These are phyloP conservation scores for Phaeomoniella chlamydospora DNA, from an alignment of 2,329 filamentous ascomycete species.

Conservation along the genomic window DNA sequence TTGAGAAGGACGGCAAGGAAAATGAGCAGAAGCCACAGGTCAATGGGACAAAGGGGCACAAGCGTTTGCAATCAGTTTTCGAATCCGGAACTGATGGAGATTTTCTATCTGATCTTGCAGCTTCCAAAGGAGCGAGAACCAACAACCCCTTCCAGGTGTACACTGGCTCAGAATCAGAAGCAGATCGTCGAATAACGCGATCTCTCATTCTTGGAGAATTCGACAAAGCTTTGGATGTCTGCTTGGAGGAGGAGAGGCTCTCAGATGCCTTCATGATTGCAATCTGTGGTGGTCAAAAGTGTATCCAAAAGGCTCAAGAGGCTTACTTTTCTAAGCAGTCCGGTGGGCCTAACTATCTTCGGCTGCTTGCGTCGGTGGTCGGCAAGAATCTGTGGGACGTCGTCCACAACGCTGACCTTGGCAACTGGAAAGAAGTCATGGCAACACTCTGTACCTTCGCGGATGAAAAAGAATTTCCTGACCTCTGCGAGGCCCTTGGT, in stretches of 20 bases:
- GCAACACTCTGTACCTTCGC: conserved; percentile 92
- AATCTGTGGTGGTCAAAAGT: conserved; percentile 85
- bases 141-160: conserved; percentile 90
- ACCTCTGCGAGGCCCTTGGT: conserved; percentile 87
- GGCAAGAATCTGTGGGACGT: conserved; percentile 97
- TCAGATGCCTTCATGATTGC: conserved; percentile 97
- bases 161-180: conserved; percentile 64
- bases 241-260: conserved; percentile 73
- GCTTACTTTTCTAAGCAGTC: conserved; percentile 76
- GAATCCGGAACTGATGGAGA: conserved; percentile 59
- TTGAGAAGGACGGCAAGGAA: conserved; percentile 18
- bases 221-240: conserved; percentile 75
- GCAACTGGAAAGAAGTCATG: conserved; percentile 95
- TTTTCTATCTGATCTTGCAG: conserved; percentile 71
- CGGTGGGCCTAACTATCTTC: conserved; percentile 77
- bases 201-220: conserved; percentile 85
- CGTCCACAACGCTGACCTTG: conserved; percentile 86
- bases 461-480: conserved; percentile 76
- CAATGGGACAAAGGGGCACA: conserved; percentile 42
- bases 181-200: conserved; percentile 76
- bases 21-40: conserved; percentile 29
- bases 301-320: conserved; percentile 85
- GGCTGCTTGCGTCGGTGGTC: conserved; percentile 79
- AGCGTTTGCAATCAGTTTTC: conserved; percentile 65
- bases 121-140: conserved; percentile 82